Evolutionary conservation across 768 basidiomycete species (phyloP).

Genomic region (Agrocybe pediades): DNA sequence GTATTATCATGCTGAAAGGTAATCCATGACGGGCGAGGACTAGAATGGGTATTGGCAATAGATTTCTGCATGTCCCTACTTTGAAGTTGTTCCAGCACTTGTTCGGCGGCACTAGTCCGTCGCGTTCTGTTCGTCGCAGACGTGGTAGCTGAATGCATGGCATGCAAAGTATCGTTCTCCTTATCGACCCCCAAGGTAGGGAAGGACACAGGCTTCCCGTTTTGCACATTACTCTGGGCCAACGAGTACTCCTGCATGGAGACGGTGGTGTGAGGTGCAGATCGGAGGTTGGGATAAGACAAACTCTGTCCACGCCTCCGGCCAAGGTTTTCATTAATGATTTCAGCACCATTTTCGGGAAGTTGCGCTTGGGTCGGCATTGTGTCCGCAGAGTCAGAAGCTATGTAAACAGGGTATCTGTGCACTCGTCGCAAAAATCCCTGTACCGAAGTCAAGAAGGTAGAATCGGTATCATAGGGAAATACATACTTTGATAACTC

Average conservation of each 20-base stretch:
- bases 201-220: conserved; percentile 23
- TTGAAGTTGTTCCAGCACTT: conserved; percentile 65
- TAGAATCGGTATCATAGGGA: background rate
- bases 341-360: conserved; percentile 14
- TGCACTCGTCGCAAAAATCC: conserved; percentile 93
- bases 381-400: conserved; percentile 32
- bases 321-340: conserved; percentile 14
- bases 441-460: conserved; percentile 32
- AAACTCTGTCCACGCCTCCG: conserved; percentile 43
- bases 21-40: conserved; percentile 48
- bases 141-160: conserved; percentile 23
- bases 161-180: conserved; percentile 10
- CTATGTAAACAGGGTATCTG: conserved; percentile 83
- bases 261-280: conserved; percentile 26
- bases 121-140: conserved; percentile 44
- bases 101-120: conserved; percentile 67
- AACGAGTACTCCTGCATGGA: no score
- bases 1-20: conserved; percentile 36
- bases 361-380: conserved; percentile 14
- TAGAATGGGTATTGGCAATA: conserved; percentile 29
- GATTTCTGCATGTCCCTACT: conserved; percentile 55
- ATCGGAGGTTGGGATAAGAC: conserved; percentile 27
- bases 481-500: conserved; percentile 84
- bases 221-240: conserved; percentile 28
- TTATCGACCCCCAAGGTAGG: conserved; percentile 19